phyloP scores from a whole-genome alignment of 176 grass and related monocot species.

The Dendrocalamus sinicus region DNA sequence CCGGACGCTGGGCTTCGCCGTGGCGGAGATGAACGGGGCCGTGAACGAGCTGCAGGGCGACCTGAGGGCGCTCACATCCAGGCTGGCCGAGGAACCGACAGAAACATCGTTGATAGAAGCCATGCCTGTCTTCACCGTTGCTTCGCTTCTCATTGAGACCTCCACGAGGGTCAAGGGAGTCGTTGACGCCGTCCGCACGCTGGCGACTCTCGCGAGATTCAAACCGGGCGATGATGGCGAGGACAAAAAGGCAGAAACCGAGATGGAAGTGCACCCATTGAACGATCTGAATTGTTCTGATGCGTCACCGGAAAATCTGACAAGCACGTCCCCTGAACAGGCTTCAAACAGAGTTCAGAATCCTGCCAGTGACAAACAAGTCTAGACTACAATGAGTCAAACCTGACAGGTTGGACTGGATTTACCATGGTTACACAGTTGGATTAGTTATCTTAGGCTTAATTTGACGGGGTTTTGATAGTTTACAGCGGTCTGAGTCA shows the following conservation, averaged over 20 bases:
- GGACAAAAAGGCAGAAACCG: conserved; percentile 8
- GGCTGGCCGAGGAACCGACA: conserved; percentile 28
- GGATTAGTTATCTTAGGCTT: neutral
- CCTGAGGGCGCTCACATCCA: conserved; percentile 47
- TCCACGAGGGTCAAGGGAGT: conserved; percentile 58
- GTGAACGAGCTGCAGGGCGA: conserved; percentile 60
- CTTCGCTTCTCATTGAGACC: conserved; percentile 58
- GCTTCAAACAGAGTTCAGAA: neutral
- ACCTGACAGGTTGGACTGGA: too few relatives aligned
- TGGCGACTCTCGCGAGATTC: conserved; percentile 53
- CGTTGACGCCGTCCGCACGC: conserved; percentile 49
- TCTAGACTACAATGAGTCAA: neutral
- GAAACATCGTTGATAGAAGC: conserved; percentile 49
- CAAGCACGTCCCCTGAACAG: conserved; percentile 8
- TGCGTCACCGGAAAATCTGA: neutral
- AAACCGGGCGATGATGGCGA: conserved; percentile 3
- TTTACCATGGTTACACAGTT: neutral
- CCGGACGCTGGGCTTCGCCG: conserved; percentile 40
- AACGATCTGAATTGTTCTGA: conserved; percentile 2
- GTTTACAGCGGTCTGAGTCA: neutral
- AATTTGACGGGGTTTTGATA: neutral
- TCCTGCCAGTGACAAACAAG: neutral
- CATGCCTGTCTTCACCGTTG: conserved; percentile 47
- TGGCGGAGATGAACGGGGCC: conserved; percentile 55
- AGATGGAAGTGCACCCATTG: conserved; percentile 22